Evolutionary conservation across 805 yeast species (phyloP).

Genomic region (Candida ascalaphidarum): DNA sequence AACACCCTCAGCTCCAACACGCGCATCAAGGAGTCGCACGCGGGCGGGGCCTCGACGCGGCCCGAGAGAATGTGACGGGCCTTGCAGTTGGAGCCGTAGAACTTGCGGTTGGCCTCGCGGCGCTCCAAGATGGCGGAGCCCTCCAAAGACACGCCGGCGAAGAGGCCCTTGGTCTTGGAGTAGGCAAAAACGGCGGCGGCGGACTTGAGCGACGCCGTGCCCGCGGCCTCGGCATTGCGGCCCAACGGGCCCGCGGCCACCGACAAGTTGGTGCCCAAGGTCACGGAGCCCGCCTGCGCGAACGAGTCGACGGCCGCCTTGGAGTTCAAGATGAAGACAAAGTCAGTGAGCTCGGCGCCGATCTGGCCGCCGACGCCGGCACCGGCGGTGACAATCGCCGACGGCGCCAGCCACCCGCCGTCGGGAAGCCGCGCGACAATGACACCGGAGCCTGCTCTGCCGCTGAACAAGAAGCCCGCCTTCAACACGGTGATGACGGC

Average conservation of each 20-base stretch:
- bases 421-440: constrained; percentile 91
- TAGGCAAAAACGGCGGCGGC: constrained; percentile 91
- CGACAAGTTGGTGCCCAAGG: constrained; percentile 90
- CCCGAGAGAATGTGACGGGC: constrained; percentile 84
- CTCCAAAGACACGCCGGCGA: constrained; percentile 95
- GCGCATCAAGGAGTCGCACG: constrained; percentile 78
- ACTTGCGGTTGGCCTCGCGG: constrained; percentile 93
- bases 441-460: constrained; percentile 96
- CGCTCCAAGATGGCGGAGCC: constrained; percentile 96
- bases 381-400: constrained; percentile 92
- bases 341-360: constrained; percentile 94
- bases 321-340: constrained; percentile 84
- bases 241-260: constrained; percentile 98
- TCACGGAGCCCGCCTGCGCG: constrained; percentile 89
- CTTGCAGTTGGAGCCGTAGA: constrained; percentile 82
- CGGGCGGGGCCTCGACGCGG: constrained; percentile 87
- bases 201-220: constrained; percentile 78
- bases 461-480: constrained; percentile 94
- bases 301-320: constrained; percentile 86
- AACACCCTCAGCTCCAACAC: constrained; percentile 83
- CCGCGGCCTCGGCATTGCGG: constrained; percentile 95
- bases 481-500: constrained; percentile 90
- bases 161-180: constrained; percentile 92
- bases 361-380: constrained; percentile 99
- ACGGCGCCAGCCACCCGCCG: constrained; percentile 96